phyloP scores from a whole-genome alignment of 2,329 filamentous ascomycete genomes.

The Diaporthe helianthi region DNA sequence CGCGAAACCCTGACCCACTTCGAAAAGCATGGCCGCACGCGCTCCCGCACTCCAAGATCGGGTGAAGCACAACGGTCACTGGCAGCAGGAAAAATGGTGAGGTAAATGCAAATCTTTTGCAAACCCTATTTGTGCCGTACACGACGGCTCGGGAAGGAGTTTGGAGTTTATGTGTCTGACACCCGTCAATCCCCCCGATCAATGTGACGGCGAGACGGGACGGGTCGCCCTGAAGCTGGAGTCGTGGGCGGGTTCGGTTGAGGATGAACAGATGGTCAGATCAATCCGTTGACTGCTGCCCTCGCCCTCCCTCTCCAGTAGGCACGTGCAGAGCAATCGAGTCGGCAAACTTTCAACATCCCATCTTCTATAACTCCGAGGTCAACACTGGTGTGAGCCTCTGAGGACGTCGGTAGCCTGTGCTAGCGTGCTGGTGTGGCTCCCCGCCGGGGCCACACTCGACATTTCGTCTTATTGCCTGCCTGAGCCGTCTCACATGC shows the following conservation, averaged over 20 bases:
- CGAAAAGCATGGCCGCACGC: neutral
- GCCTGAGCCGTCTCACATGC: conserved; percentile 1
- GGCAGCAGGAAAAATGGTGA: neutral
- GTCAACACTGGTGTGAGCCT: too few relatives aligned
- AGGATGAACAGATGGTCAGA: conserved; percentile 24
- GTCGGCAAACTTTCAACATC: conserved; percentile 4
- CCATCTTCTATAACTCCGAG: conserved; percentile 21
- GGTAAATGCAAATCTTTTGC: conserved; percentile 17
- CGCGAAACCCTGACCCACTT: neutral
- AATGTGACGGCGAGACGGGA: conserved; percentile 20
- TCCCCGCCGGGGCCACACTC: neutral
- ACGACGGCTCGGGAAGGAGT: neutral
- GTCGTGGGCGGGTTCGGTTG: neutral
- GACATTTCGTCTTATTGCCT: conserved; percentile 11
- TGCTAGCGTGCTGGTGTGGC: neutral
- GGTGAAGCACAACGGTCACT: conserved; percentile 6
- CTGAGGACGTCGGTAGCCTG: neutral
- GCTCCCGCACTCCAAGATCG: neutral
- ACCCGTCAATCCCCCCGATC: conserved; percentile 4
- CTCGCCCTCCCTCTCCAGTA: neutral
- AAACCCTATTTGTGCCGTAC: conserved; percentile 23
- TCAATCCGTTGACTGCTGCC: neutral
- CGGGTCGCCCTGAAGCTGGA: conserved; percentile 10
- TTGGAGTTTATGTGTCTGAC: neutral
- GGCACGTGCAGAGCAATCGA: conserved; percentile 10